These are phyloP conservation scores for Betula pendula DNA, from an alignment of 306 rosid species.

Conservation along the genomic window DNA sequence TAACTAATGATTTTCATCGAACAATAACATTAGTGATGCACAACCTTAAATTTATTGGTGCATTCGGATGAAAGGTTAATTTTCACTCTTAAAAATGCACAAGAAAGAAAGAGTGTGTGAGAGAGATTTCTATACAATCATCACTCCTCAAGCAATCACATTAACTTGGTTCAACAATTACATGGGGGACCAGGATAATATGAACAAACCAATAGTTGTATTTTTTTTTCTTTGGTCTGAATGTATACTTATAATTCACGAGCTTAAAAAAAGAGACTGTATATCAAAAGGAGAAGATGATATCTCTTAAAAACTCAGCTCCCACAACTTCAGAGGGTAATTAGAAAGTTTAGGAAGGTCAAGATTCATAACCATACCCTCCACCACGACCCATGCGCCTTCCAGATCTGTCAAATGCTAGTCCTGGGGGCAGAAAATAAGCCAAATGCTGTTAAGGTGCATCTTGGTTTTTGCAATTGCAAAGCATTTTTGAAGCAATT, in stretches of 20 bases:
- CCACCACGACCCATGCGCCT: constrained; percentile 98
- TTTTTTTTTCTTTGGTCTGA: background rate
- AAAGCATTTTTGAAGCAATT: constrained; percentile 13
- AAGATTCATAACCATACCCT: constrained; percentile 59
- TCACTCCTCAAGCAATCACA: background rate
- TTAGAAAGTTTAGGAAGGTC: constrained; percentile 19
- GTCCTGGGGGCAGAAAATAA: constrained; percentile 52
- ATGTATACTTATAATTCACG: background rate
- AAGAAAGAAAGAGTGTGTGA: background rate
- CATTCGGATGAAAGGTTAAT: background rate
- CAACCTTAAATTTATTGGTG: background rate
- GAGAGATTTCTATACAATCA: constrained; percentile 2
- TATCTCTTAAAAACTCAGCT: constrained; percentile 17
- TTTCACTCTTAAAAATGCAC: constrained; percentile 15
- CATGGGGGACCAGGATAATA: background rate
- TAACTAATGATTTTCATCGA: constrained; percentile 43
- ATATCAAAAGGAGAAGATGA: constrained; percentile 14
- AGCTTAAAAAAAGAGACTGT: background rate
- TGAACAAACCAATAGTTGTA: background rate
- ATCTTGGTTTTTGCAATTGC: constrained; percentile 11
- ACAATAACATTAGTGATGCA: background rate
- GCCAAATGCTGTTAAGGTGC: constrained; percentile 19
- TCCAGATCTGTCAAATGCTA: constrained; percentile 91
- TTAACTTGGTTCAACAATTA: constrained; percentile 8
- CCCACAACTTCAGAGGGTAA: constrained; percentile 14